Conservation (phyloP, 1,139 yeast genomes). For the Yamadazyma aaseri region DNA sequence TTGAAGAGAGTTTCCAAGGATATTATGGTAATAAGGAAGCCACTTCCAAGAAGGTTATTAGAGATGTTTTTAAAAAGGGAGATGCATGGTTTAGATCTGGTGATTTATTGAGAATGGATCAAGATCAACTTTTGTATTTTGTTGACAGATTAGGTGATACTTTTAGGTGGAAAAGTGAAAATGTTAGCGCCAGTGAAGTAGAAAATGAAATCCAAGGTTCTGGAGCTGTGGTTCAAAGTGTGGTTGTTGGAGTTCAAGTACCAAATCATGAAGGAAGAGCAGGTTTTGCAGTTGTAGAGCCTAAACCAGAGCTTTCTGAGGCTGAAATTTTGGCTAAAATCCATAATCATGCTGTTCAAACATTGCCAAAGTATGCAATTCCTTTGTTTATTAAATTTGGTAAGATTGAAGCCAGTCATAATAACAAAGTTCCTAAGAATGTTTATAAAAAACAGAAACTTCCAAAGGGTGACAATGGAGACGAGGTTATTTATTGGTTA, state of each 20-base stretch:
- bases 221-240: slow-evolving; percentile 58
- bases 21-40: slow-evolving; percentile 81
- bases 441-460: slow-evolving; percentile 71
- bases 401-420: slow-evolving; percentile 68
- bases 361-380: slow-evolving; percentile 83
- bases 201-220: slow-evolving; percentile 71
- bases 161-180: slow-evolving; percentile 95
- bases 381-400: slow-evolving; percentile 77
- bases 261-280: slow-evolving; percentile 95
- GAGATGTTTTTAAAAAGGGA: slow-evolving; percentile 76
- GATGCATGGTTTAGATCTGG: slow-evolving; percentile 94
- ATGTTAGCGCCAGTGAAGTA: slow-evolving; percentile 91
- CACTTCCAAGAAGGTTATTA: slow-evolving; percentile 68
- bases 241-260: slow-evolving; percentile 86
- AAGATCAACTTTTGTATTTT: slow-evolving; percentile 72
- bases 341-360: slow-evolving; percentile 33
- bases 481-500: slow-evolving; percentile 70
- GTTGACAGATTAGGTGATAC: slow-evolving; percentile 95
- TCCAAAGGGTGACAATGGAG: slow-evolving; percentile 66
- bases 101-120: slow-evolving; percentile 72
- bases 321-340: slow-evolving; percentile 33
- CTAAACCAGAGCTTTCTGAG: slow-evolving; percentile 33
- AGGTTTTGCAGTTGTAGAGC: slow-evolving; percentile 79
- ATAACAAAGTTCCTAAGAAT: slow-evolving; percentile 84
- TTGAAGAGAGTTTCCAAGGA: slow-evolving; percentile 83